Conservation (phyloP, 192 early-diverging fungal species). For the Gigaspora rosea region DNA sequence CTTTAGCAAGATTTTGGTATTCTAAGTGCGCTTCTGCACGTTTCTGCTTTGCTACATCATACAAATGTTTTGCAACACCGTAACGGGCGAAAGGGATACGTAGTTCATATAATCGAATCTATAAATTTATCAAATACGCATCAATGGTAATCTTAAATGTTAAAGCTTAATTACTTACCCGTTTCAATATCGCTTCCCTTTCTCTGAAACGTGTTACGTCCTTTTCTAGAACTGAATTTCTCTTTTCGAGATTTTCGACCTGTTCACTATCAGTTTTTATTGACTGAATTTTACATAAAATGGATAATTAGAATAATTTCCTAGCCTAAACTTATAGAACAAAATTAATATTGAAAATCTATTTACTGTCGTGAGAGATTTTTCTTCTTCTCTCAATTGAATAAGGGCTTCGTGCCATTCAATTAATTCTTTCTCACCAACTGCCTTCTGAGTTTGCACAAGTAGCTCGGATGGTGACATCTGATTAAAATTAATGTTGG, state of each 20-base stretch:
- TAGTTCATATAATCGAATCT: constrained; percentile 61
- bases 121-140: background rate
- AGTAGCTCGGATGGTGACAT: constrained; percentile 79
- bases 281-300: background rate
- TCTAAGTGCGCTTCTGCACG: constrained; percentile 41
- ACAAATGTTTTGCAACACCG: constrained; percentile 55
- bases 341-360: background rate
- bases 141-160: background rate
- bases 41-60: constrained; percentile 51
- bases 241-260: constrained; percentile 63
- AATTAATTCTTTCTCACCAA: constrained; percentile 68
- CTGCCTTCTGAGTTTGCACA: constrained; percentile 81
- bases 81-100: constrained; percentile 68
- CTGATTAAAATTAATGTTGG: constrained; percentile 35
- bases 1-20: constrained; percentile 44
- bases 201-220: constrained; percentile 78
- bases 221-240: constrained; percentile 70
- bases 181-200: constrained; percentile 62
- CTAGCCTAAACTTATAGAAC: background rate
- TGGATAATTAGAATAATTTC: background rate
- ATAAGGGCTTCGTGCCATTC: constrained; percentile 71
- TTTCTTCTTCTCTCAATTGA: constrained; percentile 55
- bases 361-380: constrained; percentile 42
- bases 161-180: constrained; percentile 28
- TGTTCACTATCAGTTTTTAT: constrained; percentile 52